Base-by-base conservation (phyloP, 1,139 yeast genomes). In the Debaryomycetaceae sp. region DNA sequence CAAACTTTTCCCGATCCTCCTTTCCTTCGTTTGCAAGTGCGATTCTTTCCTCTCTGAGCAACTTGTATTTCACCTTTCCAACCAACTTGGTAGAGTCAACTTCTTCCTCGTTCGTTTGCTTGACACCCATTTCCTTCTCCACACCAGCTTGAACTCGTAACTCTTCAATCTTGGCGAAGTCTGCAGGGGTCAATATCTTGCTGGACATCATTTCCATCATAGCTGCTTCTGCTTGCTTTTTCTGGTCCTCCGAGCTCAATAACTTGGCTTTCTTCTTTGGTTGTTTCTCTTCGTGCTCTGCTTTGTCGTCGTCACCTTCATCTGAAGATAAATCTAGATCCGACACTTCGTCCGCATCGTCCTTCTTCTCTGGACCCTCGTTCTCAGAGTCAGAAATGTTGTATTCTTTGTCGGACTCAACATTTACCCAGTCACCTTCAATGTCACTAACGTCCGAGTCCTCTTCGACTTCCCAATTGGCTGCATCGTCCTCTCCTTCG, bases 121-220 rank as follows among this genome's bases (percentile, higher is more conserved):
- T 63, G 40, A 62, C 63, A 40, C 89, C 89, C 79, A 87, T 70
- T 31, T 83, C 63, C 63, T 86, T 87, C 44, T 87, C 87, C 42
- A 89, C 76, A 50, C 96, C 97, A 5, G 96, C 96, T 63, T 86
- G 84, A 8, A 81, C 76, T 59, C 83, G 80, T 56, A 93, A 78
- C 64, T 93, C 97, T 57, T 90, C 95, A 55, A 93, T 75, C 66
- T 91, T 91, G 54, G 96, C 96, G 63, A 91, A 93, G 72, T 93
- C 99, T 0, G 98, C 98, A 23, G 99, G 99, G 0, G 99, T 93
- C 54, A 93, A 76, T 49, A 93, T 87, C 54, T 89, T 80, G 14
- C 84, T 72, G 2, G 91, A 73, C 37, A 95, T 83, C 38, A 90
- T 61, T 45, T 84, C 84, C 50, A 74, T 71, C 66, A 85, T 75